A percentile compares a stretch with the other conserved stretches of the same genome.
Conservation (phyloP, 2,329 filamentous ascomycete species). For the Sclerotinia minor region DNA sequence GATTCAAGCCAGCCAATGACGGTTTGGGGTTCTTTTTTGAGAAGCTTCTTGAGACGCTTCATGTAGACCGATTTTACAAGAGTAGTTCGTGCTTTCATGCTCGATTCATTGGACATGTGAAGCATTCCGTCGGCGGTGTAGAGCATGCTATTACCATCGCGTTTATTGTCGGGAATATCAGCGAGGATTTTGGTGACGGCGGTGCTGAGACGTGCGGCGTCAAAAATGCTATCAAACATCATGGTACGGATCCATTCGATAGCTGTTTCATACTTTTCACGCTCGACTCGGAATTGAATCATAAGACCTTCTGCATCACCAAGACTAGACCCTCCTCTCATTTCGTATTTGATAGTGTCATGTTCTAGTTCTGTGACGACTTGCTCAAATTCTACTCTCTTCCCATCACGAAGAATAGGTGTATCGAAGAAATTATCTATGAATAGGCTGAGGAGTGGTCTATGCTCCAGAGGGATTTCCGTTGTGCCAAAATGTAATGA, state of each 20-base stretch:
- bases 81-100: constrained; percentile 74
- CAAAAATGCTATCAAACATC: constrained; percentile 87
- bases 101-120: constrained; percentile 74
- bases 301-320: constrained; percentile 80
- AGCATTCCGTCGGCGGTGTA: constrained; percentile 71
- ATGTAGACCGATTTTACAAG: constrained; percentile 87
- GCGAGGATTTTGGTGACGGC: constrained; percentile 78
- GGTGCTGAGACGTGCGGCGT: constrained; percentile 64
- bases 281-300: constrained; percentile 82
- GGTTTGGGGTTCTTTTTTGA: constrained; percentile 72
- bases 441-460: constrained; percentile 82
- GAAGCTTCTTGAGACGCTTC: constrained; percentile 77
- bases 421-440: constrained; percentile 93
- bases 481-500: constrained; percentile 78
- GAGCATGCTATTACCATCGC: constrained; percentile 72
- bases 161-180: constrained; percentile 89
- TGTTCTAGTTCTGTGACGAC: constrained; percentile 88
- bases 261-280: constrained; percentile 79
- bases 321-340: constrained; percentile 66
- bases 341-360: constrained; percentile 82
- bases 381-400: constrained; percentile 82
- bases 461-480: constrained; percentile 74
- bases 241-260: constrained; percentile 83
- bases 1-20: constrained; percentile 77
- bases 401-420: constrained; percentile 74